Evolutionary conservation across 2,329 filamentous ascomycete genomes (phyloP).

Genomic region (Talaromyces sp.): DNA sequence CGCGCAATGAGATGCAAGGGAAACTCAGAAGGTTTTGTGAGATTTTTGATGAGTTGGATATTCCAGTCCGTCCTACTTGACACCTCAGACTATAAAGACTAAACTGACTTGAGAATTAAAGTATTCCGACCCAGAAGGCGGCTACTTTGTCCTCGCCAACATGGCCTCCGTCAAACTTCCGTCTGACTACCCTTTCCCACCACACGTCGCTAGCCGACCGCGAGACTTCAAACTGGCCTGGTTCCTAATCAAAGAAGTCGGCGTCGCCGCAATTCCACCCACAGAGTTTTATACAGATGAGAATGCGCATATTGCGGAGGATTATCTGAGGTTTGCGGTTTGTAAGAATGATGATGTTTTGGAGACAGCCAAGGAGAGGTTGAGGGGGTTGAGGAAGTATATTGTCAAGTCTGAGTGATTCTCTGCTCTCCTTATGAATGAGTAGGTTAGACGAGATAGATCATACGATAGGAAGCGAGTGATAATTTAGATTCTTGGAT

Average conservation of each 20-base stretch:
- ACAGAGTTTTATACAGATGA: slow-evolving; percentile 92
- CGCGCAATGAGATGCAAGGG: slow-evolving; percentile 79
- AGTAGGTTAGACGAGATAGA: neutral
- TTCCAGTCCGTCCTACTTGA: slow-evolving; percentile 50
- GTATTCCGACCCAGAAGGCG: slow-evolving; percentile 91
- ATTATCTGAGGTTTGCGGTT: slow-evolving; percentile 92
- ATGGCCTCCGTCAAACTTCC: slow-evolving; percentile 83
- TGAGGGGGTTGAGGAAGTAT: slow-evolving; percentile 70
- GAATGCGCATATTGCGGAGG: slow-evolving; percentile 81
- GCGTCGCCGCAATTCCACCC: slow-evolving; percentile 91
- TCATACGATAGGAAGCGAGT: neutral
- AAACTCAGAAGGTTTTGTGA: slow-evolving; percentile 87
- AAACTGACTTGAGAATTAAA: slow-evolving; percentile 19
- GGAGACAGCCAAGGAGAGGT: slow-evolving; percentile 71
- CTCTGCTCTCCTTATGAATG: neutral
- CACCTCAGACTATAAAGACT: neutral
- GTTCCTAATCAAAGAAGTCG: slow-evolving; percentile 96
- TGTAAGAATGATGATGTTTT: slow-evolving; percentile 90
- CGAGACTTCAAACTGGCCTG: slow-evolving; percentile 92
- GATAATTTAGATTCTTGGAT: neutral
- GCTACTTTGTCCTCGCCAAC: slow-evolving; percentile 96
- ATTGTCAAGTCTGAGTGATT: slow-evolving; percentile 39
- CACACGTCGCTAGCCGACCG: slow-evolving; percentile 79
- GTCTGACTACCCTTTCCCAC: slow-evolving; percentile 78
- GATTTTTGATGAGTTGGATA: slow-evolving; percentile 69